A percentile compares a stretch with the other conserved stretches of the same genome.
Evolutionary conservation across 345 rosid genomes (phyloP).

Genomic region (Brassica juncea): DNA sequence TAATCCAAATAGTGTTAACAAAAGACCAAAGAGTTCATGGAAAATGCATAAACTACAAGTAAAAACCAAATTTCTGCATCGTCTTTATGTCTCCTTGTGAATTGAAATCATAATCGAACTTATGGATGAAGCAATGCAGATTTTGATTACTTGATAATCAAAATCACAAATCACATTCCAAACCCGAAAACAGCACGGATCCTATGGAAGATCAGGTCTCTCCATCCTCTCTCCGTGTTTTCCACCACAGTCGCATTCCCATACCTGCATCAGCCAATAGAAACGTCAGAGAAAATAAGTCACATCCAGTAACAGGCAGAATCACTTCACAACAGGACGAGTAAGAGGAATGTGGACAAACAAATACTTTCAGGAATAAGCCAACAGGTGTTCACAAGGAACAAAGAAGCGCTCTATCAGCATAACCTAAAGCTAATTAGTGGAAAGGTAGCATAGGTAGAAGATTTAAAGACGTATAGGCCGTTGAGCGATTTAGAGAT

Average conservation of each 20-base stretch:
- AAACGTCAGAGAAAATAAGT: not conserved
- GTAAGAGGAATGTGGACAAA: not conserved
- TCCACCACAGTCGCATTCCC: slow-evolving; percentile 94
- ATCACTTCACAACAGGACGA: not conserved
- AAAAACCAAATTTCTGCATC: slow-evolving; percentile 10
- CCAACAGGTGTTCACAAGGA: not conserved
- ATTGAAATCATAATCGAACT: slow-evolving; percentile 18
- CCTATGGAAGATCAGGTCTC: slow-evolving; percentile 82
- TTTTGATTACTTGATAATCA: slow-evolving; percentile 23
- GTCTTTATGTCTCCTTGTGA: slow-evolving; percentile 16
- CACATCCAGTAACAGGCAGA: not conserved
- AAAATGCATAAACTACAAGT: slow-evolving; percentile 25
- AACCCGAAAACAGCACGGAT: slow-evolving; percentile 91
- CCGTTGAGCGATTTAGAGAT: not conserved
- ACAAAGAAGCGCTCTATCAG: not conserved
- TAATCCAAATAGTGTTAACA: not conserved
- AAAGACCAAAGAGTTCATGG: not conserved
- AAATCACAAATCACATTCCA: slow-evolving; percentile 53
- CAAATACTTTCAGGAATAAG: not conserved
- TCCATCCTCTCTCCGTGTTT: slow-evolving; percentile 97
- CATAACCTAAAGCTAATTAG: not conserved
- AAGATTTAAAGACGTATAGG: not conserved
- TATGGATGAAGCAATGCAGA: slow-evolving; percentile 26
- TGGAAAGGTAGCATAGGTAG: not conserved
- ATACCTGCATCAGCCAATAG: slow-evolving; percentile 56